Evolutionary conservation across 164 flowering plant species (phyloP), one percentile per base, ranked within the genome.

Genomic region (Houttuynia cordata): DNA sequence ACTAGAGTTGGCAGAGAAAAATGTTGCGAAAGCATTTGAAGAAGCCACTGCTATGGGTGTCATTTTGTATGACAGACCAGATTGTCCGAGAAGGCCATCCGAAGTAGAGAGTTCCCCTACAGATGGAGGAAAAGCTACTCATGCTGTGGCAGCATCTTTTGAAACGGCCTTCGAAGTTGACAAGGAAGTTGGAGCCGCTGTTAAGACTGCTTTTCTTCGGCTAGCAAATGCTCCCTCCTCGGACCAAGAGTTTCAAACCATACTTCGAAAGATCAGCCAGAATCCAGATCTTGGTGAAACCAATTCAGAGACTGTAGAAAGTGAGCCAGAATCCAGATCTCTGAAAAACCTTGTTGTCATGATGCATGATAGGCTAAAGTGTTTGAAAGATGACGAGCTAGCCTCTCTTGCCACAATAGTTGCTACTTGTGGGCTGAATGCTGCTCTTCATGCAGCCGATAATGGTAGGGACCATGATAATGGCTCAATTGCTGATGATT

Each of bases 91-190:
- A 57, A 84, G 75, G 62, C 71, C 73, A 57, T 75, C 74, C 57
- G 74, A 83, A 68, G 69, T 87, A 22, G 85, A 85, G 65, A 69
- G 86, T 21, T 78, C 91, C 10, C 65, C 80, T 4, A 62, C 53
- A 25, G 74, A 66, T 56, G 86, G 79, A 68, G 83, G 78, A 24
- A 74, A 85, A 53, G 73, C 89, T 12, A 82, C 82, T 64, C 95
- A 84, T 64, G 76, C 82, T 12, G 79, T 93, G 22, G 78, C 75
- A 22, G 88, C 96, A 63, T 81, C 96, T 60, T 85, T 92, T 71
- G 96, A 84, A 72, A 87, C 91, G 58, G 94, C 91, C 66, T 92
- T 92, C 76, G 96, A 89, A 53, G 91, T 92, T 10, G 96, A 89
- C 65, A 89, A 80, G 76, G 84, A 93, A 71, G 97, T 87, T 30